Evolutionary conservation across 148 eudicot genomes (phyloP), one percentile per base, ranked within the genome.

Genomic region (Cornus controversa): DNA sequence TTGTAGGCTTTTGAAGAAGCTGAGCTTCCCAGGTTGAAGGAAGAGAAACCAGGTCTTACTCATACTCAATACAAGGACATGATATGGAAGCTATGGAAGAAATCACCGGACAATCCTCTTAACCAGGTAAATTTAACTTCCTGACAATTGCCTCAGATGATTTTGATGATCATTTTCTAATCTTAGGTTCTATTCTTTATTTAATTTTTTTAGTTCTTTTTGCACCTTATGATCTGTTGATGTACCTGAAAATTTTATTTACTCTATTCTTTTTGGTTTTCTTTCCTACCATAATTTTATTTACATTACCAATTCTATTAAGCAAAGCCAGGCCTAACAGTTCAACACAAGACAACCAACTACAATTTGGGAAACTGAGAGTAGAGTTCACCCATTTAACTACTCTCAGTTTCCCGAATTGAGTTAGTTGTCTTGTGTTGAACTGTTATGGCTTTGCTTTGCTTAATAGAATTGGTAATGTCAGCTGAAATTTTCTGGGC

Each of bases 41-140:
- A 87, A 79, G 99, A 95, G 86, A 95, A 95, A 74, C 97, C 99
- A 28, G 99, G 99, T 31, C 94, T 95, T 57, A 95, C 97, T 70
- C 99, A 93, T 84, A 95, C 93, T 68, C 99, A 95, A 64, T 95
- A 95, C 82, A 95, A 90, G 83, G 99, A 95, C 77, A 77, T 93
- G 94, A 86, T 95, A 75, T 95, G 99, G 99, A 95, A 95, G 84
- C 64, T 89, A 68, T 95, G 99, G 99, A 95, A 95, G 89, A 95
- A 95, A 82, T 95, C 99, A 80, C 99, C 97, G 0, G 99, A 95
- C 81, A 95, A 95, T 70, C 99, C 99, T 81, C 92, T 93, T 76
- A 95, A 95, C 80, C 91, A 84, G 94, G 97, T 91, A 86, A 81
- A 82, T 24, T 80, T 42, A 6, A 60, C 28, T 50, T 47, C 40